These are phyloP conservation scores for Sarocladium brachiariae DNA, from an alignment of 2,329 filamentous ascomycete species.

Conservation along the genomic window DNA sequence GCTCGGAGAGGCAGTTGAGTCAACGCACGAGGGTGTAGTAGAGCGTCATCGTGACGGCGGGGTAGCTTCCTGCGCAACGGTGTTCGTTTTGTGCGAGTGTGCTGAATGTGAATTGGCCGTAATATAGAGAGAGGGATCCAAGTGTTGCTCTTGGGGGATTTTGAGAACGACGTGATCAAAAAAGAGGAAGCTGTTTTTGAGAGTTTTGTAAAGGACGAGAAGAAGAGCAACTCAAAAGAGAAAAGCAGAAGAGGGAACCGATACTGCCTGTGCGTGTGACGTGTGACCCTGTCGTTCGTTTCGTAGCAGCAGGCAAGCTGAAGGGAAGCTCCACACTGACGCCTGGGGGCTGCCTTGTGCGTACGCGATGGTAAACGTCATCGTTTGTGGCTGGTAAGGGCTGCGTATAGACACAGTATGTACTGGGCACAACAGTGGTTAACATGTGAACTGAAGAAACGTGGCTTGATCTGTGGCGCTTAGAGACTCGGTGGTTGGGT, in stretches of 20 bases:
- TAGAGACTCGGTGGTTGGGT: constrained; percentile 5
- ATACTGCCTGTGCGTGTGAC: neutral
- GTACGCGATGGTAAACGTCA: constrained; percentile 26
- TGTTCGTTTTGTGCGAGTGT: too few species aligned
- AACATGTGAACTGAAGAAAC: too few species aligned
- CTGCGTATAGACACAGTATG: too few species aligned
- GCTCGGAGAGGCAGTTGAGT: neutral
- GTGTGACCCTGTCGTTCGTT: constrained; percentile 1
- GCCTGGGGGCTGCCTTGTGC: neutral
- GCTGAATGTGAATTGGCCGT: too few species aligned
- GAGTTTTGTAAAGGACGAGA: neutral
- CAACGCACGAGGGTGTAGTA: constrained; percentile 47
- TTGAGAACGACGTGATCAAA: neutral
- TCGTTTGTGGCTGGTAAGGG: constrained; percentile 24
- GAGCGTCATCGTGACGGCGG: constrained; percentile 44
- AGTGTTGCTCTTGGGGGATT: neutral
- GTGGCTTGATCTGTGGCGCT: constrained; percentile 9
- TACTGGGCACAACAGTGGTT: too few species aligned
- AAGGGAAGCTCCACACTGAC: neutral
- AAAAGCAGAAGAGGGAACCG: neutral
- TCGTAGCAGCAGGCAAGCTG: neutral
- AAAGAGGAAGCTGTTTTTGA: neutral
- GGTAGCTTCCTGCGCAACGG: constrained; percentile 9
- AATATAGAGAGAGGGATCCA: too few species aligned
- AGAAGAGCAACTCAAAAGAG: neutral